These are phyloP conservation scores for Neurospora tetraspora DNA, from an alignment of 495 filamentous ascomycete genomes.

Conservation along the genomic window DNA sequence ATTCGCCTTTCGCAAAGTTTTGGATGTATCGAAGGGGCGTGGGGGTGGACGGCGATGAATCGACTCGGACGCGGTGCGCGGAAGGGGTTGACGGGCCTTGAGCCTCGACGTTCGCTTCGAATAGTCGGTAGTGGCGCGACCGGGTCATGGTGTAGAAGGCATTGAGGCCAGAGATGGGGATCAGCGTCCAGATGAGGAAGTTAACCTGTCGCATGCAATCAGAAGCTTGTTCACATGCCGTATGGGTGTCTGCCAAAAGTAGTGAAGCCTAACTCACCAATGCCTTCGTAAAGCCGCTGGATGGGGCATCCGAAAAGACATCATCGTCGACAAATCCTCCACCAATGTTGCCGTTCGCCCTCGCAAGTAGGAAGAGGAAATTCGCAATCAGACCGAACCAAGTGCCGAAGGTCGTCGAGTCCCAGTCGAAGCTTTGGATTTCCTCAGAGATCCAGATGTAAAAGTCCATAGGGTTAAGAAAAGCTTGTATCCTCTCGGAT, in stretches of 20 bases:
- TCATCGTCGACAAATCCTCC: slow-evolving; percentile 46
- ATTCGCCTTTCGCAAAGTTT: slow-evolving; percentile 47
- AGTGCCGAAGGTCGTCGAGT: slow-evolving; percentile 66
- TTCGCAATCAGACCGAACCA: slow-evolving; percentile 69
- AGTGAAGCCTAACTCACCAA: slow-evolving; percentile 50
- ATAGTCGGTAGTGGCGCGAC: slow-evolving; percentile 81
- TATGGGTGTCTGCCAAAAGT: background rate
- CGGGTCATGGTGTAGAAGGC: slow-evolving; percentile 74
- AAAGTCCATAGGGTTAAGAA: slow-evolving; percentile 81
- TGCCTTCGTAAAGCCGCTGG: slow-evolving; percentile 59
- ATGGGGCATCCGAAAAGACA: slow-evolving; percentile 67
- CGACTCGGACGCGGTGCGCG: slow-evolving; percentile 79
- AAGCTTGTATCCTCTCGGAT: slow-evolving; percentile 60
- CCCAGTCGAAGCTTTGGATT: slow-evolving; percentile 79
- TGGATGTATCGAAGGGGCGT: slow-evolving; percentile 73
- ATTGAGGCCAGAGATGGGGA: slow-evolving; percentile 56
- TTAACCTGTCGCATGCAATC: slow-evolving; percentile 40
- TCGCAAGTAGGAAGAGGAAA: slow-evolving; percentile 67
- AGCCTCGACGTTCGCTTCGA: slow-evolving; percentile 71
- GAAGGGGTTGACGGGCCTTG: slow-evolving; percentile 66
- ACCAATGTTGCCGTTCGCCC: slow-evolving; percentile 50
- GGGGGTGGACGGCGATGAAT: slow-evolving; percentile 69
- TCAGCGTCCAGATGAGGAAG: slow-evolving; percentile 57
- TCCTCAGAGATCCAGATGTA: slow-evolving; percentile 83
- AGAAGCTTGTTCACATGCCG: background rate